Conservation (phyloP, 176 grass and related monocot species). For the Ensete glaucum region DNA sequence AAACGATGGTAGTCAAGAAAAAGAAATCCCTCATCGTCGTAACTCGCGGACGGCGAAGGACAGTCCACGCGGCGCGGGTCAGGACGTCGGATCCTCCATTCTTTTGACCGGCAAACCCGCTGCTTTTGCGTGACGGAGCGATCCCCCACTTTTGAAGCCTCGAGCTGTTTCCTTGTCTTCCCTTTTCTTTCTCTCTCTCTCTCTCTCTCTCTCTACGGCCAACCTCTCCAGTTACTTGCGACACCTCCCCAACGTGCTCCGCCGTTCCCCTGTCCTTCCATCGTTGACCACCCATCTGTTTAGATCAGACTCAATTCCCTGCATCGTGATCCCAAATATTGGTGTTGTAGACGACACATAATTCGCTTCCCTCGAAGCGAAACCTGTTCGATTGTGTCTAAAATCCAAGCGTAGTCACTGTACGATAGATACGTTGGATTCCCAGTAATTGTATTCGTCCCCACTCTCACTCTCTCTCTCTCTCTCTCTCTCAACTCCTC, state of each 20-base stretch:
- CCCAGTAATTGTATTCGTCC: not conserved
- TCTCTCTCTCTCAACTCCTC: not conserved
- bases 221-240: not conserved
- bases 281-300: too few species aligned
- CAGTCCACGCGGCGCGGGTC: not conserved
- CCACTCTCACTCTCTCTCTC: too few species aligned
- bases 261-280: too few species aligned
- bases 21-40: not conserved
- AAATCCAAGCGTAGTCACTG: too few species aligned
- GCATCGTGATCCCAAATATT: too few species aligned
- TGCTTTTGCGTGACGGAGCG: constrained; percentile 4
- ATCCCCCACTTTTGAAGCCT: not conserved
- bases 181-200: too few species aligned
- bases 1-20: not conserved
- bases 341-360: too few species aligned
- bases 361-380: too few species aligned
- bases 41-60: not conserved
- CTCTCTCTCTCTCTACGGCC: too few species aligned
- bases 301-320: too few species aligned
- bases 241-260: not conserved
- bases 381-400: too few species aligned
- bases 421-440: not conserved
- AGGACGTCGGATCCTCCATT: not conserved
- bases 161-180: not conserved
- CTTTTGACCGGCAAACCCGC: constrained; percentile 9